Evolutionary conservation across 495 filamentous ascomycete genomes (phyloP).

Genomic region (Pseudomonodictys pantanalensis): DNA sequence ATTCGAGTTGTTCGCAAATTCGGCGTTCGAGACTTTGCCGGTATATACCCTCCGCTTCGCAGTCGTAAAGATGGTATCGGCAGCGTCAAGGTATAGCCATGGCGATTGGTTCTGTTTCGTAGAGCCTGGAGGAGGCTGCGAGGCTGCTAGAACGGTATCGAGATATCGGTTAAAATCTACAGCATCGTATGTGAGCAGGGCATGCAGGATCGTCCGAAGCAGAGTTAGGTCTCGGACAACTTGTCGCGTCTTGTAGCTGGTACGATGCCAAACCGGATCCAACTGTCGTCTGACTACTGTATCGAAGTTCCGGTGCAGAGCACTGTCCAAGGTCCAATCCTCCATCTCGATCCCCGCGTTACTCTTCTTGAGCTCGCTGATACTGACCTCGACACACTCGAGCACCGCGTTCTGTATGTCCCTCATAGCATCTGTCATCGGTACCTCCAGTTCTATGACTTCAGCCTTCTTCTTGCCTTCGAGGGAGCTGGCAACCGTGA

Average conservation of each 20-base stretch:
- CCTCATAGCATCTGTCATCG: conserved; percentile 91
- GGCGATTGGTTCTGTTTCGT: conserved; percentile 87
- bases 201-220: conserved; percentile 79
- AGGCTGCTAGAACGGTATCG: conserved; percentile 88
- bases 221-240: conserved; percentile 87
- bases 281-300: conserved; percentile 82
- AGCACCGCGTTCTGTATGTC: conserved; percentile 91
- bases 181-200: conserved; percentile 80
- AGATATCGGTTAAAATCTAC: conserved; percentile 91
- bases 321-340: conserved; percentile 96
- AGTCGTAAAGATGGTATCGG: conserved; percentile 88
- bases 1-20: conserved; percentile 39
- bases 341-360: conserved; percentile 92
- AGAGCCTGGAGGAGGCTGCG: conserved; percentile 82
- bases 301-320: conserved; percentile 89
- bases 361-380: conserved; percentile 83
- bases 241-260: conserved; percentile 90
- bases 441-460: conserved; percentile 94
- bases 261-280: conserved; percentile 94
- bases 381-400: conserved; percentile 93
- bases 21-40: conserved; percentile 54
- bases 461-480: conserved; percentile 92
- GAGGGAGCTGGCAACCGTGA: conserved; percentile 79
- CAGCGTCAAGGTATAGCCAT: conserved; percentile 95
- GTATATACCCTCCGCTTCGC: conserved; percentile 88